phyloP scores from a whole-genome alignment of 2,329 filamentous ascomycete species.

The Aureobasidium sp. region DNA sequence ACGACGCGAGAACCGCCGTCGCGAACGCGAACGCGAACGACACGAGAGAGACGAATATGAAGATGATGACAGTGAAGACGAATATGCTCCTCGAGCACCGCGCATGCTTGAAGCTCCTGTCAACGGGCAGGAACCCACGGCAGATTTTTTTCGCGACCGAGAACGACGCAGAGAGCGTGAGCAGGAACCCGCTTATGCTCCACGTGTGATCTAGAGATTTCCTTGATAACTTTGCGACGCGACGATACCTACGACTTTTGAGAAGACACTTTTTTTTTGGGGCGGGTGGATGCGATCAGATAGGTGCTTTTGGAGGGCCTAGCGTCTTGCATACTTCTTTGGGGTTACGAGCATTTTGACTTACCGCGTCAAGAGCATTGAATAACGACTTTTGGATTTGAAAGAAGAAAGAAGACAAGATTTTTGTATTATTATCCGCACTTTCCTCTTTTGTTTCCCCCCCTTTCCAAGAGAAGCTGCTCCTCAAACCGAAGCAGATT shows the following conservation, averaged over 20 bases:
- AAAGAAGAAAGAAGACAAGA: not conserved
- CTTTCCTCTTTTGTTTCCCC: not conserved
- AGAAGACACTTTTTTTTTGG: not conserved
- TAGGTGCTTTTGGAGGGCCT: not conserved
- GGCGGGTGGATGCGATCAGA: not conserved
- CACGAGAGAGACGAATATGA: conserved; percentile 27
- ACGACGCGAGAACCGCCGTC: conserved; percentile 20
- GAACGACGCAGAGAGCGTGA: conserved; percentile 17
- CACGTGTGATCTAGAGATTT: conserved; percentile 19
- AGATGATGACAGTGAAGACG: conserved; percentile 26
- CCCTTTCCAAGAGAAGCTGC: not conserved
- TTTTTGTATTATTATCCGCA: not conserved
- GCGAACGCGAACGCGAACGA: conserved; percentile 22
- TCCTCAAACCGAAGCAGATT: not conserved
- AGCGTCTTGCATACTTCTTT: not conserved
- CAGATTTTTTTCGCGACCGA: conserved; percentile 13
- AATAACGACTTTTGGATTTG: not conserved
- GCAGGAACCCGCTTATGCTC: conserved; percentile 22
- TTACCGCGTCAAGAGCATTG: not conserved
- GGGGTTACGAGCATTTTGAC: not conserved
- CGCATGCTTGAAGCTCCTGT: conserved; percentile 29
- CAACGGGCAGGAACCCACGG: conserved; percentile 9
- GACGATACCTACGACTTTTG: not conserved
- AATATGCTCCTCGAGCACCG: conserved; percentile 22
- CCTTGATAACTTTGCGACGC: not conserved